Evolutionary conservation across 345 rosid genomes (phyloP).

Genomic region (Camelina sativa): DNA sequence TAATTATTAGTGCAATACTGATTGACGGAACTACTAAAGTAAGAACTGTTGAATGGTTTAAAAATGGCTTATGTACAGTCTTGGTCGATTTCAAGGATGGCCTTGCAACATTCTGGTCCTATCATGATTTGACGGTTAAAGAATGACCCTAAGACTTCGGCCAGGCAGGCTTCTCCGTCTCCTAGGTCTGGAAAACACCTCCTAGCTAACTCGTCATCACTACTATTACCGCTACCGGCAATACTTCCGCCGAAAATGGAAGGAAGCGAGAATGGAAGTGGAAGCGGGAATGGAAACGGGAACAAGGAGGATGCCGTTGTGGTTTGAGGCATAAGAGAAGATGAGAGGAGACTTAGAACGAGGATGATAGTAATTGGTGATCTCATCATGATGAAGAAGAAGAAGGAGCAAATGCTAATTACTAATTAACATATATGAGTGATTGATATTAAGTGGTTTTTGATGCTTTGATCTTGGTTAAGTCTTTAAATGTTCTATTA

Average conservation of each 20-base stretch:
- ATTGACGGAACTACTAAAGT: constrained; percentile 22
- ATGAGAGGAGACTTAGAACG: constrained; percentile 27
- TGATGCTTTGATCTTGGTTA: constrained; percentile 7
- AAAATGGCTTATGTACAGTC: constrained; percentile 33
- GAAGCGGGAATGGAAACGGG: constrained; percentile 7
- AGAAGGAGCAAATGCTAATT: not conserved
- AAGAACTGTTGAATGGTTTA: constrained; percentile 14
- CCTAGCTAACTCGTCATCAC: constrained; percentile 12
- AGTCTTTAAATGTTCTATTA: not conserved
- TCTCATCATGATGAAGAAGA: constrained; percentile 11
- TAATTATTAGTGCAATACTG: constrained; percentile 30
- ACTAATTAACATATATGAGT: not conserved
- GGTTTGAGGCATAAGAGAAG: not conserved
- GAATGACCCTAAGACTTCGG: constrained; percentile 32
- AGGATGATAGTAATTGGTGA: not conserved
- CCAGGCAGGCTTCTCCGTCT: constrained; percentile 37
- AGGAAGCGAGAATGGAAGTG: constrained; percentile 24
- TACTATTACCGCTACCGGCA: not conserved
- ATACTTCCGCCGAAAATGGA: constrained; percentile 14
- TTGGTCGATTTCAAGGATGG: constrained; percentile 27
- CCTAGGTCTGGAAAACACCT: constrained; percentile 38
- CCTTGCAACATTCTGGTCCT: constrained; percentile 39
- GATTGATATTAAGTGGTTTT: not conserved
- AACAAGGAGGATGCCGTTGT: constrained; percentile 6
- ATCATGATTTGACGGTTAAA: constrained; percentile 5